Base-by-base conservation (phyloP, 2,329 filamentous ascomycete species). In the Aspergillus latus region DNA sequence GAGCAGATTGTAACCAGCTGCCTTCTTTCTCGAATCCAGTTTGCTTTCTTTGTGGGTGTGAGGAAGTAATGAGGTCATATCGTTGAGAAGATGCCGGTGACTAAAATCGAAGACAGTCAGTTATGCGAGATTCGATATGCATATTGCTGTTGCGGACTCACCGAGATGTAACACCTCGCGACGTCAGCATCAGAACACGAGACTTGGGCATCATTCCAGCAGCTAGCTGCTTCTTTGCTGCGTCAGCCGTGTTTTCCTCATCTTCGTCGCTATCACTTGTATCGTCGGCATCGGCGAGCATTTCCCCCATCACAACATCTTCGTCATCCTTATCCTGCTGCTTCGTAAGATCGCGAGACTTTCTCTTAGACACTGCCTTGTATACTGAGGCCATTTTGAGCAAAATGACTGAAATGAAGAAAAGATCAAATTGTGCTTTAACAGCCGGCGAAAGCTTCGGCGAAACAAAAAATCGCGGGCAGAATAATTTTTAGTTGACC, bases 31-130 rank as follows among this genome's bases (percentile, higher is more conserved):
- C 52, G 91, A 94, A 74, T 99, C 94, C 64, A 97, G 90, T 77
- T 99, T 99, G 66, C 89, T 91, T 73, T 99, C 94, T 78, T 96
- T 96, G 70, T 91, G 87, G 63, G 88, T 87, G 74, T 99, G 94
- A 2, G 94, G 94, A 63, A 99, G 86, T 75, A 99, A 86, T 30
- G 88, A 83, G 56, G 91, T 86, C 47, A 99, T 82, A 70, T 99
- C 94, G 69, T 92, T 90, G 60, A 99, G 83, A 43, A 99, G 82
- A 77, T 99, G 94, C 43, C 94, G 89, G 75, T 97, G 94, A 74
- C 93, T 95, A 66, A 26, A 59, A 49, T 56, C 53, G 48, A 28
- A 43, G 21, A 46, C 16, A 32, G 21, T 46, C 39, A 58, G 54
- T 21, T 52, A 51, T 26, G 32, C 29, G 26, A n/a, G 21, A 4